These are phyloP conservation scores for Laburnicola sp. DNA, from an alignment of 2,329 filamentous ascomycete genomes.

Conservation along the genomic window DNA sequence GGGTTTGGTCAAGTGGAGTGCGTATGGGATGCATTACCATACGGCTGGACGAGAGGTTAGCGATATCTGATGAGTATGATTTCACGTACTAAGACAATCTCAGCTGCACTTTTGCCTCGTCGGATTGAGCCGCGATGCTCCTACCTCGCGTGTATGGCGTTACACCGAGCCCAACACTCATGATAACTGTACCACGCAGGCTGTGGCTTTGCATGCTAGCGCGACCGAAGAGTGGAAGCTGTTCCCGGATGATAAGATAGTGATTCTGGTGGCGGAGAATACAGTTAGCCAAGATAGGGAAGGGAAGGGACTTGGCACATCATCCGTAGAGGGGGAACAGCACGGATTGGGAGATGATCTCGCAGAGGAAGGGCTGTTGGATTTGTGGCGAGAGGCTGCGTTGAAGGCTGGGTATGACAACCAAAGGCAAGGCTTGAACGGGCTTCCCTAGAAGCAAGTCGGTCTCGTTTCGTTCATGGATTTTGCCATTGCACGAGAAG, in stretches of 20 bases:
- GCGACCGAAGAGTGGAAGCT: conserved; percentile 17
- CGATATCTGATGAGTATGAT: not conserved
- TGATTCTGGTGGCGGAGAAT: not conserved
- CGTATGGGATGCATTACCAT: not conserved
- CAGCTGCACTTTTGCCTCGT: conserved; percentile 29
- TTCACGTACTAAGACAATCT: not conserved
- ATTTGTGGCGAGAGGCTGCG: not conserved
- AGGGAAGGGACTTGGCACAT: not conserved
- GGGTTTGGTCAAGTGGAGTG: not conserved
- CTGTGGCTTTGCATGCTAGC: conserved; percentile 10
- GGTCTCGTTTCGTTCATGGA: conserved; percentile 20
- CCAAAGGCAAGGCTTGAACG: too few relatives aligned
- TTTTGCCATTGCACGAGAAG: too few relatives aligned
- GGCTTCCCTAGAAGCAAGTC: too few relatives aligned
- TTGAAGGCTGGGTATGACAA: not conserved
- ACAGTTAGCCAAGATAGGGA: not conserved
- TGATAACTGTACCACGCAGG: conserved; percentile 15
- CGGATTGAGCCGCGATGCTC: conserved; percentile 19
- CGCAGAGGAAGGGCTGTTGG: conserved; percentile 13
- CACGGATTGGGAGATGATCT: conserved; percentile 9
- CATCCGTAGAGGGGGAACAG: too few relatives aligned
- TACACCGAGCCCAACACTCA: conserved; percentile 7
- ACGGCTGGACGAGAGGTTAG: not conserved
- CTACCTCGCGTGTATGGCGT: conserved; percentile 22
- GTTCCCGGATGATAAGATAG: conserved; percentile 13